phyloP scores from a whole-genome alignment of 805 yeast species.

The Starmerella tilneyi region DNA sequence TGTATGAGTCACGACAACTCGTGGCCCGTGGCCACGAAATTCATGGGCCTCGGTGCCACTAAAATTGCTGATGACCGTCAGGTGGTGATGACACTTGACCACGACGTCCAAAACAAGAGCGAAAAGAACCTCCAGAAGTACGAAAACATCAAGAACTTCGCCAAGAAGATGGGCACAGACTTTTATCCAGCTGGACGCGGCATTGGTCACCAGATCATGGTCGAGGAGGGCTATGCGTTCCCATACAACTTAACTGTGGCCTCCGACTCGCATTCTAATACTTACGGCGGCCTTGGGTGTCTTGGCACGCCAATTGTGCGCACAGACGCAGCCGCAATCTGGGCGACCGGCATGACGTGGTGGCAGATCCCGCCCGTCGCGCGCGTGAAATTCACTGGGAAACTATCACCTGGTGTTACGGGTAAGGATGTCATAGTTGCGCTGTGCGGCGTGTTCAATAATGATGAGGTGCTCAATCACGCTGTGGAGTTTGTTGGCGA shows the following conservation, averaged over 20 bases:
- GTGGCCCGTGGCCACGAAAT: slow-evolving; percentile 98
- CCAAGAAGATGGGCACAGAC: slow-evolving; percentile 81
- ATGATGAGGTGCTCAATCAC: slow-evolving; percentile 81
- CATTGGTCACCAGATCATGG: slow-evolving; percentile 98
- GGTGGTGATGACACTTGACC: slow-evolving; percentile 92
- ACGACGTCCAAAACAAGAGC: slow-evolving; percentile 89
- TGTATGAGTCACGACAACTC: slow-evolving; percentile 99
- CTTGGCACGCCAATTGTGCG: slow-evolving; percentile 96
- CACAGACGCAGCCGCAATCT: slow-evolving; percentile 96
- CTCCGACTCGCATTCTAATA: slow-evolving; percentile 94
- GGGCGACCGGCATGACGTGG: slow-evolving; percentile 99
- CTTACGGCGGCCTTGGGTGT: slow-evolving; percentile 94
- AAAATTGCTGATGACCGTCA: slow-evolving; percentile 75
- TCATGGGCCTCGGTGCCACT: slow-evolving; percentile 87
- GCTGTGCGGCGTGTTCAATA: slow-evolving; percentile 82
- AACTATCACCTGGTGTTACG: slow-evolving; percentile 73
- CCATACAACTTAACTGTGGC: slow-evolving; percentile 91
- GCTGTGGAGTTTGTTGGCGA: slow-evolving; percentile 30
- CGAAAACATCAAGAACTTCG: slow-evolving; percentile 77
- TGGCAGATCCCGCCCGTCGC: slow-evolving; percentile 99
- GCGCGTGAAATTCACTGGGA: slow-evolving; percentile 72
- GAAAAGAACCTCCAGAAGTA: slow-evolving; percentile 85
- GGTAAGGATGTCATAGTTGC: slow-evolving; percentile 98
- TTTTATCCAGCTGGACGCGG: slow-evolving; percentile 99
- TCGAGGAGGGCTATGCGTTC: slow-evolving; percentile 97